Conservation (phyloP, 2,329 filamentous ascomycete species). For the Pseudohalonectria lignicola region DNA sequence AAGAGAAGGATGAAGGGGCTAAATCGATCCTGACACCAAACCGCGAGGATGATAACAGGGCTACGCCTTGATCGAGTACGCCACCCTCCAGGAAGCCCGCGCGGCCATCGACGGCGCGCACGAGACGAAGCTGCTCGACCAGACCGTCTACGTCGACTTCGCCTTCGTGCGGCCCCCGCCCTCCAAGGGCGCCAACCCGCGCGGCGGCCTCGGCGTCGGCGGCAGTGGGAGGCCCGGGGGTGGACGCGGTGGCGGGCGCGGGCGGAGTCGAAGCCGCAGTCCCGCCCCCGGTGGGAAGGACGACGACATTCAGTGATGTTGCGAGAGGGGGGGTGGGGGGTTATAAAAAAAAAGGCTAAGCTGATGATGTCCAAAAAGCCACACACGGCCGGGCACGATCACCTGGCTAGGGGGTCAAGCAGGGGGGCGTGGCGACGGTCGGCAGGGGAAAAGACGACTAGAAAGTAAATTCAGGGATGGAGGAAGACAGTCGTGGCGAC, state of each 20-base stretch:
- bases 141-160: conserved; percentile 73
- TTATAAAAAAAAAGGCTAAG: not conserved
- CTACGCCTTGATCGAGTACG: conserved; percentile 77
- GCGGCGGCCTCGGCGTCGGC: conserved; percentile 21
- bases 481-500: too few species aligned
- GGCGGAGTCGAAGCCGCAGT: conserved; percentile 36
- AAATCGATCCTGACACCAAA: conserved; percentile 3
- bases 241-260: conserved; percentile 19
- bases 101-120: conserved; percentile 77
- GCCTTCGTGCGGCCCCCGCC: conserved; percentile 75
- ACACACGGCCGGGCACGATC: not conserved
- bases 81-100: conserved; percentile 66
- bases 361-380: too few species aligned
- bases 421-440: not conserved
- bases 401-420: not conserved
- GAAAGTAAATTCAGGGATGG: too few species aligned
- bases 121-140: conserved; percentile 66
- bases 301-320: conserved; percentile 3
- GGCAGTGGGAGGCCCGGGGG: conserved; percentile 25
- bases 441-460: too few species aligned
- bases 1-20: not conserved
- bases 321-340: conserved; percentile 16
- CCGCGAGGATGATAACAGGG: conserved; percentile 37
- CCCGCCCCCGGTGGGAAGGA: conserved; percentile 17
- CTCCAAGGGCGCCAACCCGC: conserved; percentile 30